Conservation (phyloP, 2,329 filamentous ascomycete genomes). For the Cercospora janseana region DNA sequence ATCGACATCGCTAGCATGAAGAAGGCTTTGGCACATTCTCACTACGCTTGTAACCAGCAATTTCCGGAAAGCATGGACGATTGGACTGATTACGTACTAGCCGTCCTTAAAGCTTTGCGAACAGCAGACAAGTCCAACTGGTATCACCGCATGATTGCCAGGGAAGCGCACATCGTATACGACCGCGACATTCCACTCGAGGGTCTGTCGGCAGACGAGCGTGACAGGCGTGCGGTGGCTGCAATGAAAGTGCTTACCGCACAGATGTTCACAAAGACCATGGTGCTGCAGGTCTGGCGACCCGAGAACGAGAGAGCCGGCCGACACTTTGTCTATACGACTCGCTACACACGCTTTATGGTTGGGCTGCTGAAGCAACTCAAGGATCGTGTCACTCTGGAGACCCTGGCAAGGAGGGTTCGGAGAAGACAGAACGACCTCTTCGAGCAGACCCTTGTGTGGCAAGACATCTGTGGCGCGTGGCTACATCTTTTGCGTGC, state of each 20-base stretch:
- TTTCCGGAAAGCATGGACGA: constrained; percentile 48
- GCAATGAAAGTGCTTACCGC: constrained; percentile 77
- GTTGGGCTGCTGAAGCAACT: constrained; percentile 70
- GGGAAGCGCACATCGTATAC: constrained; percentile 64
- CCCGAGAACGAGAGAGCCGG: constrained; percentile 82
- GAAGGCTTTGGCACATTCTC: constrained; percentile 52
- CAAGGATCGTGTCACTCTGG: constrained; percentile 71
- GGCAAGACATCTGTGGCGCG: constrained; percentile 59
- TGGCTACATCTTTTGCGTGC: constrained; percentile 61
- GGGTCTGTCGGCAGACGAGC: background rate
- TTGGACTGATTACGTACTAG: constrained; percentile 62
- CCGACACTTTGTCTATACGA: constrained; percentile 87
- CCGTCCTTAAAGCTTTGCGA: constrained; percentile 59
- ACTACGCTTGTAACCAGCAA: constrained; percentile 55
- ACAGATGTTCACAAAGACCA: constrained; percentile 90
- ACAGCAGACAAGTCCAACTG: constrained; percentile 86
- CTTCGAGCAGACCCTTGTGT: constrained; percentile 61
- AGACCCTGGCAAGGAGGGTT: constrained; percentile 73
- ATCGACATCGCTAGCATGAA: constrained; percentile 46
- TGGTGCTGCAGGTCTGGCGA: constrained; percentile 93
- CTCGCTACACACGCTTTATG: constrained; percentile 81
- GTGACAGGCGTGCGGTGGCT: constrained; percentile 51
- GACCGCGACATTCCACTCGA: constrained; percentile 37
- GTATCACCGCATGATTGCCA: constrained; percentile 87
- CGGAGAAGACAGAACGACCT: constrained; percentile 78